Conservation (phyloP, 164 flowering plant species). For the Aristolochia fimbriata region DNA sequence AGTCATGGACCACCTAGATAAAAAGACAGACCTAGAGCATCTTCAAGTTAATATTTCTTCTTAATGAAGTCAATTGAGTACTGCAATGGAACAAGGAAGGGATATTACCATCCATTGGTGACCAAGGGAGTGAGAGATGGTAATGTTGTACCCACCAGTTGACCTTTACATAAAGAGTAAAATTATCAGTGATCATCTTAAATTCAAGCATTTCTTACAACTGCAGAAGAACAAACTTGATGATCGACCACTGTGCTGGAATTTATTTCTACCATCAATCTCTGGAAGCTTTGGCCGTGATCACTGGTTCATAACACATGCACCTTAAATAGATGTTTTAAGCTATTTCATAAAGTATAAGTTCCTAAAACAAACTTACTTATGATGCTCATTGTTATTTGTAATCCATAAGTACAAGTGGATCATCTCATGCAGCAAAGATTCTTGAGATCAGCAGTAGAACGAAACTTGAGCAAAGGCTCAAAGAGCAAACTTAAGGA, state of each 20-base stretch:
- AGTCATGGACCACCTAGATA: no score
- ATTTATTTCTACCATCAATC: slow-evolving; percentile 11
- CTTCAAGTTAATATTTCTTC: no score
- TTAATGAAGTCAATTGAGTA: no score
- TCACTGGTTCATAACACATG: slow-evolving; percentile 6
- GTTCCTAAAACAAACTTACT: neutral
- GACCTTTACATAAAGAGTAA: slow-evolving; percentile 11
- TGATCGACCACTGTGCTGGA: slow-evolving; percentile 10
- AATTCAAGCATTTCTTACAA: neutral
- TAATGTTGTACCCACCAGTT: slow-evolving; percentile 11
- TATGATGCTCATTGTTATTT: slow-evolving; percentile 7
- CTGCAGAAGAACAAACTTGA: slow-evolving; percentile 9
- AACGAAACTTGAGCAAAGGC: slow-evolving; percentile 12
- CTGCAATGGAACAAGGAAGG: neutral
- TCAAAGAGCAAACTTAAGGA: no score
- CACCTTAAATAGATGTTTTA: neutral
- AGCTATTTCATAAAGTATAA: neutral
- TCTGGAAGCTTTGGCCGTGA: slow-evolving; percentile 12
- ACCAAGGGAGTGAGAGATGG: slow-evolving; percentile 5
- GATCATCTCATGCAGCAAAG: slow-evolving; percentile 16
- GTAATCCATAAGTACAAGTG: slow-evolving; percentile 13
- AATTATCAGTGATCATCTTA: neutral
- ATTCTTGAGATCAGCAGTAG: slow-evolving; percentile 12
- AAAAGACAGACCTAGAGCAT: no score
- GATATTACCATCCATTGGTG: slow-evolving; percentile 11